Base-by-base conservation (phyloP, 2,329 filamentous ascomycete species). In the Bipolaris oryzae region DNA sequence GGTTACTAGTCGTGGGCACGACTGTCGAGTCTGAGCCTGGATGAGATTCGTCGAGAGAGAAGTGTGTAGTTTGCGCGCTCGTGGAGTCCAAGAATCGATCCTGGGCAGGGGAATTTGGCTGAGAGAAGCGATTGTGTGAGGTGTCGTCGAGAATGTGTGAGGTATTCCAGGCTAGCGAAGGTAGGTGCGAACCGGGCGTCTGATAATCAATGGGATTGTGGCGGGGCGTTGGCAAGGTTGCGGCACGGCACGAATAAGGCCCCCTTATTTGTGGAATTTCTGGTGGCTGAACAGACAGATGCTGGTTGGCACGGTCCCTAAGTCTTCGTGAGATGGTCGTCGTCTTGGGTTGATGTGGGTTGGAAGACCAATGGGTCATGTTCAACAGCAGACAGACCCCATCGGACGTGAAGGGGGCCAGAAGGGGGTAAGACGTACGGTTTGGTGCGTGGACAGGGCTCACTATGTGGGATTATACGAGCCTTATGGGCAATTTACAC, bases 371-470 rank as follows among this genome's bases (percentile, higher is more conserved):
- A 64, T 60, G 63, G 74, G 72, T 75, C 72, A 74, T 74, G 63
- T 63, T 72, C 66, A 68, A 64, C 57, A 61, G 58, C 55, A 57
- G 56, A 61, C 63, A 56, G 62, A 60, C 62, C 63, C 65, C 68
- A 74, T 74, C 58, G 65, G 65, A 58, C 62, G 61, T 59, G 47
- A 53, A 48, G 57, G 57, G 60, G 57, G 54, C 56, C 65, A 62
- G 70, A 73, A 71, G 71, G 71, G 69, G 71, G 70, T 69, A 64
- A 62, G 64, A 75, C 72, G 66, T 75, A 75, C 73, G 67, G 60
- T 70, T 67, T 58, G 60, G 55, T 67, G 69, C 56, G 60, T 70
- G 56, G 55, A 67, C 67, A 62, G 50, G 62, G 55, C 56, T 52
- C 56, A 58, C 51, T 47, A 38, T 57, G 55, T 60, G 63, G 62